Evolutionary conservation across 495 filamentous ascomycete genomes (phyloP).

Genomic region (Penicillium goetzii): DNA sequence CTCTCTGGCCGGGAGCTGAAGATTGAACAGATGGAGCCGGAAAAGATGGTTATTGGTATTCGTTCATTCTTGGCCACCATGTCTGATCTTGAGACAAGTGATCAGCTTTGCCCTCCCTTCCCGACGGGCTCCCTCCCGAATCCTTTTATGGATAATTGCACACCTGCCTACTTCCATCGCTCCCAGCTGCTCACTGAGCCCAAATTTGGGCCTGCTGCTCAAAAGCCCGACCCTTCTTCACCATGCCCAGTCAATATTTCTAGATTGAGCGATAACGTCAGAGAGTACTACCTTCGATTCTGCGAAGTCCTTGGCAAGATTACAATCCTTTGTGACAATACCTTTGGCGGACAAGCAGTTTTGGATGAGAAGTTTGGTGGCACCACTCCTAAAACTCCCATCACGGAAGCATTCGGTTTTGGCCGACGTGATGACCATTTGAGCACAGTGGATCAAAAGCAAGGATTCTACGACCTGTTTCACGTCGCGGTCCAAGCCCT

Average conservation of each 20-base stretch:
- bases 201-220: slow-evolving; percentile 35
- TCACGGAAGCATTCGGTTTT: slow-evolving; percentile 93
- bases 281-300: slow-evolving; percentile 83
- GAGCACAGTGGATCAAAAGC: slow-evolving; percentile 77
- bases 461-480: slow-evolving; percentile 93
- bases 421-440: slow-evolving; percentile 76
- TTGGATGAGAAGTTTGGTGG: slow-evolving; percentile 92
- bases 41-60: slow-evolving; percentile 95
- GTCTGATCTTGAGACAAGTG: slow-evolving; percentile 87
- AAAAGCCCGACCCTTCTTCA: slow-evolving; percentile 34
- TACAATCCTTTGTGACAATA: slow-evolving; percentile 91
- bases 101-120: slow-evolving; percentile 79
- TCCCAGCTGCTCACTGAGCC: slow-evolving; percentile 48
- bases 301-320: slow-evolving; percentile 96
- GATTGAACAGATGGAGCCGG: slow-evolving; percentile 92
- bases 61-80: slow-evolving; percentile 88
- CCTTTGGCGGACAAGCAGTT: slow-evolving; percentile 93
- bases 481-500: slow-evolving; percentile 95
- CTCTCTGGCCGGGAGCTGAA: slow-evolving; percentile 73
- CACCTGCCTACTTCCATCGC: slow-evolving; percentile 41
- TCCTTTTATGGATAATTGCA: slow-evolving; percentile 44
- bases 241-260: slow-evolving; percentile 76
- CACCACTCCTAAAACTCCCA: slow-evolving; percentile 86
- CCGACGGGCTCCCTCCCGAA: slow-evolving; percentile 59
- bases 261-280: slow-evolving; percentile 73